These are phyloP conservation scores for Trichoderma sp. DNA, from an alignment of 2,329 filamentous ascomycete species.

Conservation along the genomic window DNA sequence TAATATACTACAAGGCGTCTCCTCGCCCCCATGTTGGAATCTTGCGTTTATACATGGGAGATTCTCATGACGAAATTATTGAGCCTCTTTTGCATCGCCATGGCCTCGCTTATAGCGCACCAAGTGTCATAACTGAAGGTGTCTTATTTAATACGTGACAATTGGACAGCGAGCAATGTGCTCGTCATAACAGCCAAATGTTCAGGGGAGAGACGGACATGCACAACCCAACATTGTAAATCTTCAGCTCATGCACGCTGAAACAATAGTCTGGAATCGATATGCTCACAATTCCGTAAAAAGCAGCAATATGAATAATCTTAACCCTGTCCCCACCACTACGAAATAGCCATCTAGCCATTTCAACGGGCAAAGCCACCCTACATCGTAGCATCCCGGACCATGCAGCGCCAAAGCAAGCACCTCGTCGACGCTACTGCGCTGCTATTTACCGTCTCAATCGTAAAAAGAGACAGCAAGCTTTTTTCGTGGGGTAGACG, in stretches of 20 bases:
- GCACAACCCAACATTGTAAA: background rate
- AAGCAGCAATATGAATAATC: background rate
- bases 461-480: background rate
- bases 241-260: background rate
- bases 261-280: background rate
- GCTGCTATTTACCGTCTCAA: background rate
- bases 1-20: background rate
- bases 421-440: slow-evolving; percentile 13
- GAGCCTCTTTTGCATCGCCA: background rate
- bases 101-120: background rate
- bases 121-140: background rate
- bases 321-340: background rate
- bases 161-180: background rate
- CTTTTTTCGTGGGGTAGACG: background rate
- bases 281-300: background rate
- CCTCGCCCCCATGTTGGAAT: background rate
- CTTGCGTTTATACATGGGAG: background rate
- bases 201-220: background rate
- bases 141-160: background rate
- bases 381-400: background rate
- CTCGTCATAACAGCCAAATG: background rate
- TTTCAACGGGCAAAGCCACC: background rate
- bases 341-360: background rate
- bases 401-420: background rate
- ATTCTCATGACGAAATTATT: background rate